Conservation (phyloP, 495 filamentous ascomycete species). For the Trichoderma erinaceum region DNA sequence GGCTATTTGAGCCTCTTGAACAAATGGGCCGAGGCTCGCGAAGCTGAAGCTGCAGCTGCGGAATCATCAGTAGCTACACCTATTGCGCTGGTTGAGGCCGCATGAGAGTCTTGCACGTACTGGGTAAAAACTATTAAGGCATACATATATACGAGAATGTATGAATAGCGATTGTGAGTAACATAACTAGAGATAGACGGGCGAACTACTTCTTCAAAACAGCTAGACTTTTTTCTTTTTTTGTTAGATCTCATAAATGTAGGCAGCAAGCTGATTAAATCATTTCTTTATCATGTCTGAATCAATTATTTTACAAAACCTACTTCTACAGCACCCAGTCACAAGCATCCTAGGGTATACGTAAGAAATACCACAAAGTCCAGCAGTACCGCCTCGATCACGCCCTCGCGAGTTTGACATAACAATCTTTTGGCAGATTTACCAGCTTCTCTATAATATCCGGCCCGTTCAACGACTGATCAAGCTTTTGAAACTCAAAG, state of each 20-base stretch:
- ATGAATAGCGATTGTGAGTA: background rate
- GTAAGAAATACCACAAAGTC: background rate
- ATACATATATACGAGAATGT: background rate
- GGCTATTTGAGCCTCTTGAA: conserved; percentile 83
- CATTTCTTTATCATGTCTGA: too few species aligned
- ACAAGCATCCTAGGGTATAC: background rate
- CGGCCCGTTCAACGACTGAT: conserved; percentile 17
- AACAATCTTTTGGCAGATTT: conserved; percentile 18
- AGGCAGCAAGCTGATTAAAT: too few species aligned
- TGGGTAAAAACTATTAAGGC: background rate
- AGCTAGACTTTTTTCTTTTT: background rate
- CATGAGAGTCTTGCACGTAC: background rate
- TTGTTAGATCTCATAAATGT: background rate
- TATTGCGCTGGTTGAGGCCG: background rate
- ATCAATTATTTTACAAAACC: too few species aligned
- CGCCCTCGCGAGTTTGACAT: conserved; percentile 12
- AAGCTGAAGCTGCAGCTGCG: background rate
- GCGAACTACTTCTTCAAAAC: background rate
- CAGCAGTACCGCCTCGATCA: background rate
- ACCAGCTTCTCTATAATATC: conserved; percentile 15
- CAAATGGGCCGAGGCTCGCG: conserved; percentile 53
- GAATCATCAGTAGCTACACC: background rate
- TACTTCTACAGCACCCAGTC: background rate
- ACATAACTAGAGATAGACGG: background rate
- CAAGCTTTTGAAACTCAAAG: conserved; percentile 28